These are phyloP conservation scores for Cephalotrichum gorgonifer DNA, from an alignment of 2,329 filamentous ascomycete species.

Conservation along the genomic window DNA sequence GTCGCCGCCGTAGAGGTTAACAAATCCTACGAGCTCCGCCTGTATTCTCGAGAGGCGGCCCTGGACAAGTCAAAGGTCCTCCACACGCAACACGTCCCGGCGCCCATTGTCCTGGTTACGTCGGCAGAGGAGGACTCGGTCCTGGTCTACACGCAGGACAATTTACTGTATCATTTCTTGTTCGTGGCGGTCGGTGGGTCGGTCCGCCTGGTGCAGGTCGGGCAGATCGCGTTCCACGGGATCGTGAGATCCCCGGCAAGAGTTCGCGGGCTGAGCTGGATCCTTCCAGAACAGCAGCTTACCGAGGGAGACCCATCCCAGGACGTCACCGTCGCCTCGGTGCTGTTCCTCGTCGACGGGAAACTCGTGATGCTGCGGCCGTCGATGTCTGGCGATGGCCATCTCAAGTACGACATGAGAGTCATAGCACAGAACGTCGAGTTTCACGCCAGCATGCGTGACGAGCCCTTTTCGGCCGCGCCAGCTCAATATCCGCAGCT, in stretches of 20 bases:
- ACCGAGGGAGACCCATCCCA: constrained; percentile 88
- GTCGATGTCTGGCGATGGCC: constrained; percentile 68
- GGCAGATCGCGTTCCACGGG: constrained; percentile 93
- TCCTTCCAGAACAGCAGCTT: constrained; percentile 82
- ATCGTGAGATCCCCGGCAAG: constrained; percentile 89
- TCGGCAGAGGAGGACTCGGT: constrained; percentile 89
- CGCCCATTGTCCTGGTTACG: constrained; percentile 82
- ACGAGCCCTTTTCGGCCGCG: constrained; percentile 51
- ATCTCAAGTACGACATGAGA: constrained; percentile 96
- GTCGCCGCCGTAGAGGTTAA: constrained; percentile 87
- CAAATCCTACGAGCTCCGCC: constrained; percentile 72
- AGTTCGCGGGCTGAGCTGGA: constrained; percentile 90
- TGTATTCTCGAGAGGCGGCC: constrained; percentile 79
- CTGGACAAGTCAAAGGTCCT: constrained; percentile 65
- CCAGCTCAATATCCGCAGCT: neutral
- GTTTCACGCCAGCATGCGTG: constrained; percentile 86
- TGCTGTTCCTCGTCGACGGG: constrained; percentile 92
- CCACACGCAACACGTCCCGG: constrained; percentile 66
- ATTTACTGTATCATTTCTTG: constrained; percentile 88
- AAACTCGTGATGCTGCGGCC: constrained; percentile 90
- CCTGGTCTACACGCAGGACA: constrained; percentile 94
- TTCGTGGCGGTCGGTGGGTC: constrained; percentile 62
- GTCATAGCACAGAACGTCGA: constrained; percentile 94
- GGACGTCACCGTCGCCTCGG: constrained; percentile 86
- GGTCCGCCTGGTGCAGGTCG: constrained; percentile 79